Percentiles rank a stretch among this genome's conserved stretches.
Conservation (phyloP, 805 yeast genomes). For the Wickerhamiella kazuoi region DNA sequence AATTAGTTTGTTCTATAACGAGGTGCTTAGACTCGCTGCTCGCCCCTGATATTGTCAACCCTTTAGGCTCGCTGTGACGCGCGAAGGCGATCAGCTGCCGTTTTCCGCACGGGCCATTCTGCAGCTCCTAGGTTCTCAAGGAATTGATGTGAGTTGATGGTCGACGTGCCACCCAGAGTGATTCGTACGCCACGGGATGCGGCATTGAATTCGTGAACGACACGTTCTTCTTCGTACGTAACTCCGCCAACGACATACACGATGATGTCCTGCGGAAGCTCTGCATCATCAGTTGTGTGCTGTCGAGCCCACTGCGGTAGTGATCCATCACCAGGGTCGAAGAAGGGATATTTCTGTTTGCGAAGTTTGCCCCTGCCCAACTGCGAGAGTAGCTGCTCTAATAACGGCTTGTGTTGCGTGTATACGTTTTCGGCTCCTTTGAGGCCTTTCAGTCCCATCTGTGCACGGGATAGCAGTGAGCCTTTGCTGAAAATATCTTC, state of each 20-base stretch:
- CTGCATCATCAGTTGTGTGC: conserved; percentile 12
- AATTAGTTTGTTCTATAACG: too few species aligned
- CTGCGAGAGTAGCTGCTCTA: conserved; percentile 31
- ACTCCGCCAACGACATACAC: conserved; percentile 58
- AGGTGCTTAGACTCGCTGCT: too few species aligned
- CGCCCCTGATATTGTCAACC: too few species aligned
- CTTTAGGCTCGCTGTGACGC: too few species aligned
- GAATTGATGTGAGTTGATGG: conserved; percentile 31
- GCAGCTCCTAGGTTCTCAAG: conserved; percentile 11
- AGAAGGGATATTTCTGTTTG: conserved; percentile 27
- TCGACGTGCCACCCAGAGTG: conserved; percentile 66
- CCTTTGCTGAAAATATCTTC: conserved; percentile 24
- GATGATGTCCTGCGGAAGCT: conserved; percentile 22
- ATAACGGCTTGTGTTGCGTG: conserved; percentile 78
- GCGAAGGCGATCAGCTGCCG: not conserved
- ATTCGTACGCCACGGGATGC: conserved; percentile 36
- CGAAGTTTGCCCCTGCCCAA: conserved; percentile 27
- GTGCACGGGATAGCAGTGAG: conserved; percentile 25
- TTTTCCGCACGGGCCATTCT: conserved; percentile 3
- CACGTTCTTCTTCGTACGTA: conserved; percentile 80
- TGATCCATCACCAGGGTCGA: conserved; percentile 22
- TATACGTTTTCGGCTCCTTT: conserved; percentile 38
- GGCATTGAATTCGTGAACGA: conserved; percentile 54
- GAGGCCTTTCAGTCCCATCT: conserved; percentile 26
- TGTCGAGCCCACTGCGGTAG: conserved; percentile 14